Percentiles rank a stretch among this genome's conserved stretches.
Conservation (phyloP, 306 rosid genomes). For the Fragaria vesca region DNA sequence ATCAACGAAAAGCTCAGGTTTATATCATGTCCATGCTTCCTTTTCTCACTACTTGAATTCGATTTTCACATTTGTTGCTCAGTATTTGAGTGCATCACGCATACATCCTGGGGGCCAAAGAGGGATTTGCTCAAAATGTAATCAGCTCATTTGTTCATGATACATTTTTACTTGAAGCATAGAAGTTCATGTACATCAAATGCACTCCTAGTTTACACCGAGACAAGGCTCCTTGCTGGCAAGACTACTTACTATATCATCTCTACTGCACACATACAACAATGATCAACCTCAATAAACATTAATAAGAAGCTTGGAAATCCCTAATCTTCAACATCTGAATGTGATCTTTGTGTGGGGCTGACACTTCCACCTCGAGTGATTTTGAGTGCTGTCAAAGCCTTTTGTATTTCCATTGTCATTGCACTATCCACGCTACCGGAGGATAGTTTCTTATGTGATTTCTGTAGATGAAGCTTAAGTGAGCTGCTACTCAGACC, state of each 20-base stretch:
- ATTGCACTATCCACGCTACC: constrained; percentile 96
- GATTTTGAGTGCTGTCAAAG: constrained; percentile 62
- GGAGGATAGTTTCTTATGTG: constrained; percentile 82
- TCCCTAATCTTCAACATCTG: constrained; percentile 36
- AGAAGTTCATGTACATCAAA: background rate
- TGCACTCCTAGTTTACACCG: background rate
- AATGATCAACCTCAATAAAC: background rate
- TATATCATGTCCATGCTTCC: no score
- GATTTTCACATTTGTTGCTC: no score
- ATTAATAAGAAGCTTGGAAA: background rate
- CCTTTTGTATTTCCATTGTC: constrained; percentile 87
- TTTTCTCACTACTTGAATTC: no score
- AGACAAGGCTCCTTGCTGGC: background rate
- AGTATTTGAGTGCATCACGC: no score
- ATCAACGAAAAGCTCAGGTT: no score
- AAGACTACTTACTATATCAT: background rate
- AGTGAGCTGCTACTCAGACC: constrained; percentile 97
- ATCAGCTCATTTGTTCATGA: background rate
- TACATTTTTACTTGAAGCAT: background rate
- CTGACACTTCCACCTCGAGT: constrained; percentile 67
- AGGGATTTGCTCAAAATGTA: background rate
- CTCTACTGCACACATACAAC: background rate
- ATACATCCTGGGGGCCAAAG: no score
- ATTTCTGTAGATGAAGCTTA: constrained; percentile 85
- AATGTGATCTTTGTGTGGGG: constrained; percentile 58